These are phyloP conservation scores for Radiomyces spectabilis DNA, from an alignment of 192 early-diverging fungal genomes.

Conservation along the genomic window DNA sequence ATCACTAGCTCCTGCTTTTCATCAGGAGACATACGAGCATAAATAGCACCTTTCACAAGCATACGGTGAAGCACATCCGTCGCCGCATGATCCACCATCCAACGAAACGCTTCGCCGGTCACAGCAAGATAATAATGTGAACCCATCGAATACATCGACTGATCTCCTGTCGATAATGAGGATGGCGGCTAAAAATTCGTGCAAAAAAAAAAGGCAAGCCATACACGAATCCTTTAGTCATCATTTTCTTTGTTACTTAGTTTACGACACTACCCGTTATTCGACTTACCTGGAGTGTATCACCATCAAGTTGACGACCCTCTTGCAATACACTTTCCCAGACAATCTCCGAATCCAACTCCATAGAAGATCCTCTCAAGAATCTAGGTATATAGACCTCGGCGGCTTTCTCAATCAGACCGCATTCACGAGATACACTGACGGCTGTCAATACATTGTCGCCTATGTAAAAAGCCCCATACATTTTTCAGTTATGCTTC, in stretches of 20 bases:
- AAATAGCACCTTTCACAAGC: constrained; percentile 87
- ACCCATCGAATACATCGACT: no score
- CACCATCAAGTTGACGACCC: constrained; percentile 30
- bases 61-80: constrained; percentile 60
- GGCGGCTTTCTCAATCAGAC: constrained; percentile 67
- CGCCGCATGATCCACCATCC: constrained; percentile 78
- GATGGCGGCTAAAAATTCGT: no score
- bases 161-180: not conserved
- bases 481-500: no score
- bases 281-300: constrained; percentile 36
- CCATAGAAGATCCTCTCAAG: constrained; percentile 36
- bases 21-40: constrained; percentile 98
- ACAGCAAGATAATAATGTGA: constrained; percentile 83
- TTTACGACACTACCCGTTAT: no score
- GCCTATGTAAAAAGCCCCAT: constrained; percentile 36
- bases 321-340: constrained; percentile 64
- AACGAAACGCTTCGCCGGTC: constrained; percentile 94
- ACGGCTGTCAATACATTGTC: constrained; percentile 97
- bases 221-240: not conserved
- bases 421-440: constrained; percentile 90
- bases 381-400: constrained; percentile 80
- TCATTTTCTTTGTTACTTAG: constrained; percentile 6
- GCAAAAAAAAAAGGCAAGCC: not conserved
- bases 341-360: constrained; percentile 46
- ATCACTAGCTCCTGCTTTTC: constrained; percentile 94